phyloP scores from a whole-genome alignment of 176 grass and related monocot genomes.

The Carex parvula region DNA sequence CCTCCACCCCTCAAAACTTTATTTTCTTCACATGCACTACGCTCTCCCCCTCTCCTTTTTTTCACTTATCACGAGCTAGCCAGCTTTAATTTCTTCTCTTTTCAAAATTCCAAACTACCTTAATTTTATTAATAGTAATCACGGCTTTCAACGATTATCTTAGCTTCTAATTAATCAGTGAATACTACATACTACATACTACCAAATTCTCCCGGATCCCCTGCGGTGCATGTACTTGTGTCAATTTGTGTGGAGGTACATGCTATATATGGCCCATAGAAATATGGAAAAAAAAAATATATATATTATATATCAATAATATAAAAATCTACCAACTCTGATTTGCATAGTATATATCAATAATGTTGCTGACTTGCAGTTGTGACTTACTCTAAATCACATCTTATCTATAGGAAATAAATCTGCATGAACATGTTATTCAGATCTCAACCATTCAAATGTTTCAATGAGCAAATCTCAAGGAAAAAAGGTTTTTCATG shows the following conservation, averaged over 20 bases:
- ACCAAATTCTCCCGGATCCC: background rate
- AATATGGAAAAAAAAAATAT: background rate
- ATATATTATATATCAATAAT: background rate
- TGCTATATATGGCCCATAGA: background rate
- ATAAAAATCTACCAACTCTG: too few relatives aligned
- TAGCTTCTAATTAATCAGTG: background rate
- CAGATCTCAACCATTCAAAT: too few relatives aligned
- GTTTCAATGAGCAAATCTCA: too few relatives aligned
- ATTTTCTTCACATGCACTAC: constrained; percentile 72
- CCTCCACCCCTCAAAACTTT: constrained; percentile 56
- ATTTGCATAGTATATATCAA: too few relatives aligned
- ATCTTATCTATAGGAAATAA: too few relatives aligned
- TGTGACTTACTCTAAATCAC: too few relatives aligned
- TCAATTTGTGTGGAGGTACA: background rate
- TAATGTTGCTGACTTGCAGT: too few relatives aligned
- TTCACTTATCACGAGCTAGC: constrained; percentile 1
- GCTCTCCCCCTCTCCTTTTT: constrained; percentile 58
- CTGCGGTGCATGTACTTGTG: background rate
- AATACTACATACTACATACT: background rate
- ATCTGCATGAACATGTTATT: too few relatives aligned
- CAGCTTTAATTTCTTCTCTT: background rate
- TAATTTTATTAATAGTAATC: constrained; percentile 8
- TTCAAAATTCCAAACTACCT: constrained; percentile 14
- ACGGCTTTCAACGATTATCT: background rate
- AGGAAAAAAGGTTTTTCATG: too few relatives aligned